These are phyloP conservation scores for Coelastrella sp. DNA, from an alignment of 139 green algal genomes.

Conservation along the genomic window DNA sequence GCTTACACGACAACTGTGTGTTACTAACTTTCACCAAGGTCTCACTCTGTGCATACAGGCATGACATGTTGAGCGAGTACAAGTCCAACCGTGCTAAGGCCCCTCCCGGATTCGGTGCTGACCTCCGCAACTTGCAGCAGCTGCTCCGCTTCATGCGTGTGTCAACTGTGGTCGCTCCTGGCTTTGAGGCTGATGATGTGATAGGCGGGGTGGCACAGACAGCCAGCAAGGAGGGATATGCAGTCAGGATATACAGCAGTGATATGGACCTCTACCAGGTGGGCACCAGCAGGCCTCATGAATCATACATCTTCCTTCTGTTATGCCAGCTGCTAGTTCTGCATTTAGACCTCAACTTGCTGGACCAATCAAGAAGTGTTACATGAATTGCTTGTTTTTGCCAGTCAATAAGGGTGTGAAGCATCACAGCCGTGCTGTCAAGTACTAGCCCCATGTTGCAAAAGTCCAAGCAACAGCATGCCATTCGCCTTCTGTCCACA, in stretches of 20 bases:
- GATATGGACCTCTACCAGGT: constrained; percentile 47
- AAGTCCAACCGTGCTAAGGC: constrained; percentile 10
- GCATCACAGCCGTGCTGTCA: neutral
- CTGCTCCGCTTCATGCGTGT: constrained; percentile 42
- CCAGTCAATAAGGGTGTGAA: no score
- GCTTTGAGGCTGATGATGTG: constrained; percentile 48
- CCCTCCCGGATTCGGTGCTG: constrained; percentile 3
- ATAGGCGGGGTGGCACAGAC: neutral
- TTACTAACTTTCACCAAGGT: no score
- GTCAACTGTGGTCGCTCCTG: neutral
- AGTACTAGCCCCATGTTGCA: neutral
- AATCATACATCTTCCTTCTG: no score
- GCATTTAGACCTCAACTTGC: no score
- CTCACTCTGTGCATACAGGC: neutral
- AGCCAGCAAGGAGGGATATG: constrained; percentile 32
- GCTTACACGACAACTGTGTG: no score
- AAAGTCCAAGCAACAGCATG: no score
- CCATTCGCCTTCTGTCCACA: neutral
- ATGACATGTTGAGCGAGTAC: constrained; percentile 5
- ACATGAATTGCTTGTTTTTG: neutral
- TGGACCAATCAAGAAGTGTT: no score
- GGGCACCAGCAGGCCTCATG: neutral
- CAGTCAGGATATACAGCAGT: constrained; percentile 54
- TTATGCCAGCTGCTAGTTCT: no score
- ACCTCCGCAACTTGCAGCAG: constrained; percentile 42